These are phyloP conservation scores for Paulownia fortunei DNA, from an alignment of 257 asterid species.

Conservation along the genomic window DNA sequence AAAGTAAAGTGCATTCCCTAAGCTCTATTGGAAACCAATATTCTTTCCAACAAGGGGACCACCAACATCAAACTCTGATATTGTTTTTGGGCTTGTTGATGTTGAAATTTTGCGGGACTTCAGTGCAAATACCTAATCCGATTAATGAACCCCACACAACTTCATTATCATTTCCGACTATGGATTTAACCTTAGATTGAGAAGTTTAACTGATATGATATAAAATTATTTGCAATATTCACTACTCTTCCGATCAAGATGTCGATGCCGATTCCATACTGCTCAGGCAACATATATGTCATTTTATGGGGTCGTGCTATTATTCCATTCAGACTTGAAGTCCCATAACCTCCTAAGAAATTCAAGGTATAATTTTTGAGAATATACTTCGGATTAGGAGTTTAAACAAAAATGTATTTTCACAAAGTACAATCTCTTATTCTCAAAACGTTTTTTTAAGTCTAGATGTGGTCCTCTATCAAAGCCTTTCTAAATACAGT, in stretches of 20 bases:
- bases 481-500: background rate
- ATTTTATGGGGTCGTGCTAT: too few species aligned
- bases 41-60: slow-evolving; percentile 38
- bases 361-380: too few species aligned
- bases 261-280: background rate
- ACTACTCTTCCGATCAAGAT: background rate
- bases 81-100: slow-evolving; percentile 14
- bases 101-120: slow-evolving; percentile 31
- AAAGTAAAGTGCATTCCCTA: background rate
- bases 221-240: background rate
- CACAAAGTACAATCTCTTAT: too few species aligned
- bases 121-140: slow-evolving; percentile 43
- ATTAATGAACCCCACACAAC: slow-evolving; percentile 20
- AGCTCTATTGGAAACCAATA: slow-evolving; percentile 19
- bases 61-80: slow-evolving; percentile 21
- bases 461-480: slow-evolving; percentile 3
- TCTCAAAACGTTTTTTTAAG: background rate
- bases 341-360: background rate
- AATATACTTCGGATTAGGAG: too few species aligned
- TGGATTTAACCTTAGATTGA: background rate
- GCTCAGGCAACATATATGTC: background rate
- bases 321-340: background rate
- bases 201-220: background rate
- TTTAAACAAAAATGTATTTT: too few species aligned
- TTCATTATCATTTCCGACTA: background rate